These are phyloP conservation scores for Metarhizium album DNA, from an alignment of 2,329 filamentous ascomycete genomes.

Conservation along the genomic window DNA sequence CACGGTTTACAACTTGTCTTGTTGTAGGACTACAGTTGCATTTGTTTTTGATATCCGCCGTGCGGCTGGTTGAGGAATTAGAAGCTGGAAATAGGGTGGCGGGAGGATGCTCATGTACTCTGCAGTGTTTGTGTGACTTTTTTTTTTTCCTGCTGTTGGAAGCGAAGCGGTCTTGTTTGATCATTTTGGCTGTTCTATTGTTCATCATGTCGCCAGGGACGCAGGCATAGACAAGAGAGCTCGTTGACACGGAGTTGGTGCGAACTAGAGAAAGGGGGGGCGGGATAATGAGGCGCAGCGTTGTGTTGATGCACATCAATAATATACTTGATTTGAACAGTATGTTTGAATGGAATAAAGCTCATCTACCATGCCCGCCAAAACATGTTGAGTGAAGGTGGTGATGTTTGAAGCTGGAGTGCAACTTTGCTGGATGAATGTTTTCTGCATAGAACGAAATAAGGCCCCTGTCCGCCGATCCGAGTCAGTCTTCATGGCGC, in stretches of 20 bases:
- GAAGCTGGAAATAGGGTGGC: not conserved
- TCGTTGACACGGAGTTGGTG: not conserved
- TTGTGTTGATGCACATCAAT: not conserved
- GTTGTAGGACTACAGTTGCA: not conserved
- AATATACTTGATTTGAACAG: too few species aligned
- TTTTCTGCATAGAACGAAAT: too few species aligned
- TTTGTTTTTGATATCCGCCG: constrained; percentile 1
- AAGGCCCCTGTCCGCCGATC: not conserved
- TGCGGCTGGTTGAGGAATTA: not conserved
- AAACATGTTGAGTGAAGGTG: too few species aligned
- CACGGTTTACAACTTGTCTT: not conserved
- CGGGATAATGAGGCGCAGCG: not conserved
- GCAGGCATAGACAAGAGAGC: not conserved
- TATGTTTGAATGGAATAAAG: too few species aligned
- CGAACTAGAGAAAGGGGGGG: not conserved
- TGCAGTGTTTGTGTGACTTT: not conserved
- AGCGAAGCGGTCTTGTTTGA: not conserved
- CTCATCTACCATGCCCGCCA: too few species aligned
- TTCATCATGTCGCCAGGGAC: not conserved
- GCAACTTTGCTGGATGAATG: too few species aligned
- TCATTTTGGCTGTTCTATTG: not conserved
- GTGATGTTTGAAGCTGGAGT: too few species aligned
- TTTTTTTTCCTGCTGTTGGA: not conserved
- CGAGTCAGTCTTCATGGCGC: constrained; percentile 14
- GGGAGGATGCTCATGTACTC: not conserved